Evolutionary conservation across 2,329 filamentous ascomycete genomes (phyloP), one percentile per base, ranked within the genome.

Genomic region (Ophiostoma piceae): DNA sequence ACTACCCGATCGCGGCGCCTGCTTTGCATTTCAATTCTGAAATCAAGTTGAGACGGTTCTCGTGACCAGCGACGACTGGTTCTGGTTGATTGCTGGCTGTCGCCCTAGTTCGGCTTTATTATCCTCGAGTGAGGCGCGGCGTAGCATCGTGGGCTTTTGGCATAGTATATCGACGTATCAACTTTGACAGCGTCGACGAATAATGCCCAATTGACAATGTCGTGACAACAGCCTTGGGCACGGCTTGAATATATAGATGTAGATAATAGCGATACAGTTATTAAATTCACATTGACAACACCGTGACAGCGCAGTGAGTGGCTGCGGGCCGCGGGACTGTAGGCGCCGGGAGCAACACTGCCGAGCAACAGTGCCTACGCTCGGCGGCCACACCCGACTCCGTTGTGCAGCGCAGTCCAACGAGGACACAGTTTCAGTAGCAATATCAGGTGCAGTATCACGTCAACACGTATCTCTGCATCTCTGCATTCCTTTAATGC

Each of bases 281-380:
- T 47, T 7, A 47, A 3, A 47, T n/a, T 19, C 19, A n/a, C 16
- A 16, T 47, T 47, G 43, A 6, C 43, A 47, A 5, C 43, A 47
- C 16, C 19, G 19, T 16, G 14, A n/a, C 43, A 47, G 19, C 43
- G 43, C 43, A 47, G 51, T 29, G 51, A 57, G 26, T 26, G 22
- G 22, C n/a, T 57, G 16, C 22, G 51, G 51, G 22, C 51, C 51
- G 22, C 51, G 26, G 8, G 51, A 57, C 47, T 51, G 51, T 57
- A 57, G n/a, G 51, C 51, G 51, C 51, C 51, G 51, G 51, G 9
- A 57, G 51, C 51, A 57, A 57, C 51, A 57, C 22, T 57, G 51
- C 51, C 51, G n/a, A 26, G 43, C 16, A 47, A 47, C 43, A n/a
- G 1, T 7, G 43, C 19, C 19, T 47, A n/a, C 43, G 43, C 43